Percentiles rank a stretch among this genome's conserved stretches.
phyloP scores from a whole-genome alignment of 768 basidiomycete genomes.

The Chalciporus chontae region DNA sequence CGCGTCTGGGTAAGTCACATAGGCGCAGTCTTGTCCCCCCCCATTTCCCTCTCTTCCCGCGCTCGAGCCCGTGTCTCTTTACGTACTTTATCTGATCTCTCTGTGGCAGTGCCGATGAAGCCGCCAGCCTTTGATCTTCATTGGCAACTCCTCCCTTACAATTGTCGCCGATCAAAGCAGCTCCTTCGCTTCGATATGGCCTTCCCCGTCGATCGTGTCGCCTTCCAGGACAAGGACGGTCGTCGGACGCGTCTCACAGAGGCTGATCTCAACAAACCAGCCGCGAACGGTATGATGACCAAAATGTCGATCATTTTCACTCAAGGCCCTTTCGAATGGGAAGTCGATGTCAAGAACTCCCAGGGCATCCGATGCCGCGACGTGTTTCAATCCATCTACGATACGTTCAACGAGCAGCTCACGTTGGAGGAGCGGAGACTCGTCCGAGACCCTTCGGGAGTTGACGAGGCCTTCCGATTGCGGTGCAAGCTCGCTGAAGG shows the following conservation, averaged over 20 bases:
- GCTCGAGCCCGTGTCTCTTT: constrained; percentile 8
- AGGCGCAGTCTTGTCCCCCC: not conserved
- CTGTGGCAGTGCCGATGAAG: constrained; percentile 35
- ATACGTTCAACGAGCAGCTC: constrained; percentile 43
- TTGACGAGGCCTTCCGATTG: constrained; percentile 42
- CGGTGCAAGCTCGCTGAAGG: constrained; percentile 43
- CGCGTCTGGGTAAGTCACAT: constrained; percentile 24
- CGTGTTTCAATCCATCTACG: constrained; percentile 56
- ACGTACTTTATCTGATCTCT: constrained; percentile 30
- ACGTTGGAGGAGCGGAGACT: constrained; percentile 42
- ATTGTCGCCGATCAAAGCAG: constrained; percentile 30
- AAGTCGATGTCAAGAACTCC: constrained; percentile 40
- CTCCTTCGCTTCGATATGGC: constrained; percentile 49
- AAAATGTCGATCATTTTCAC: constrained; percentile 50
- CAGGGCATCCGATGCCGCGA: constrained; percentile 52
- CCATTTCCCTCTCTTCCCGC: not conserved
- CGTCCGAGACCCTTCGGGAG: constrained; percentile 27
- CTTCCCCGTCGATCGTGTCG: constrained; percentile 37
- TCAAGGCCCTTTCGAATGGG: constrained; percentile 34
- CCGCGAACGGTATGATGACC: constrained; percentile 40
- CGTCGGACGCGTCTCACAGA: constrained; percentile 30
- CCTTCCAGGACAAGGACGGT: constrained; percentile 19
- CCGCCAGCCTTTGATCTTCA: constrained; percentile 39
- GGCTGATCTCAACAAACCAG: constrained; percentile 40
- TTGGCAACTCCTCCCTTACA: constrained; percentile 49